These are phyloP conservation scores for Fusarium agapanthi DNA, from an alignment of 2,329 filamentous ascomycete genomes.

Conservation along the genomic window DNA sequence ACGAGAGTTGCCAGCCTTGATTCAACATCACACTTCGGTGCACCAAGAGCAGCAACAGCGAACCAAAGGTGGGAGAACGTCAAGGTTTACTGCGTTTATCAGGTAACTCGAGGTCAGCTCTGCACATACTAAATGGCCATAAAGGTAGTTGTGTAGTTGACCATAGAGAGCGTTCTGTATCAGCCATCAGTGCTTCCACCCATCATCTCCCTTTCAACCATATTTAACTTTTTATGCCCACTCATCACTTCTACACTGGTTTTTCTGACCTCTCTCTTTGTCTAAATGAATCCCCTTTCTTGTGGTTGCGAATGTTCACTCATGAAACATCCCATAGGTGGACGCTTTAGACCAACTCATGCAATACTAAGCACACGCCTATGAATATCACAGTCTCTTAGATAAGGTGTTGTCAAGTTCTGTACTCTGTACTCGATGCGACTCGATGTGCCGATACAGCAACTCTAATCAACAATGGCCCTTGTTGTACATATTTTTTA, in stretches of 20 bases:
- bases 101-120: neutral
- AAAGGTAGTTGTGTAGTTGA: neutral
- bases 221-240: neutral
- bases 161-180: neutral
- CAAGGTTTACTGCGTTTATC: conserved; percentile 22
- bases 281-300: conserved; percentile 7
- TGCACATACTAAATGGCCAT: neutral
- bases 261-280: neutral
- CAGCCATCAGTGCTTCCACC: neutral
- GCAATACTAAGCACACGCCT: conserved; percentile 14
- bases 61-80: conserved; percentile 3
- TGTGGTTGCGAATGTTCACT: conserved; percentile 9
- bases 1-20: conserved; percentile 17
- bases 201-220: neutral
- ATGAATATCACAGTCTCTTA: neutral
- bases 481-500: neutral
- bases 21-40: conserved; percentile 23
- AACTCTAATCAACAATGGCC: conserved; percentile 29
- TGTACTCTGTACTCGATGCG: conserved; percentile 23
- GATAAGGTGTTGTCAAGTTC: conserved; percentile 37
- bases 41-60: conserved; percentile 3
- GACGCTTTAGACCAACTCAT: conserved; percentile 26
- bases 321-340: conserved; percentile 30
- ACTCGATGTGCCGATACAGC: conserved; percentile 32
- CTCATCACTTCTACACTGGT: neutral